Base-by-base conservation (phyloP, 345 rosid species). In the Hibiscus tridactylites region DNA sequence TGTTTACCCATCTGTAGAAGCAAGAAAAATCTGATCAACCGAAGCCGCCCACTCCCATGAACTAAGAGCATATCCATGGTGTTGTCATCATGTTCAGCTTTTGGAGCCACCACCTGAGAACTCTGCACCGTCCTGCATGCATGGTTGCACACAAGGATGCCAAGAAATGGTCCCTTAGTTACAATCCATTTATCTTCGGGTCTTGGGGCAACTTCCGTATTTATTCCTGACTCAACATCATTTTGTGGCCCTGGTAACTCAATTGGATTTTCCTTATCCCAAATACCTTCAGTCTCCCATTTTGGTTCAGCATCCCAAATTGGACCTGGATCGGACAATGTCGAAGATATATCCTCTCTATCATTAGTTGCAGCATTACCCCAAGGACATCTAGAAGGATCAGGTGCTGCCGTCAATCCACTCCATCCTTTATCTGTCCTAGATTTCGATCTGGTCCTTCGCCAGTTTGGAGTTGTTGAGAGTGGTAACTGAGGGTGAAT, bases 261-360 rank as follows among this genome's bases (percentile, higher is more conserved):
- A 63, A 95, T 92, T 29, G 92, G 88, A 74, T 88, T 87, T 73
- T 92, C 96, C 31, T 77, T 81, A 69, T 84, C 94, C 98, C 98
- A 95, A 73, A 82, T 82, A 73, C 89, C 84, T 54, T 90, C 97
- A 8, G 80, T 13, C 75, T 88, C 97, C 99, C 99, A 91, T 77
- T 85, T 95, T 17, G 99, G 99, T 79, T 84, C 99, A 35, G 97
- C 81, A 81, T 95, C 99, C 99, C 99, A 95, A 64, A 95, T 92
- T 9, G 98, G 97, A 81, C 99, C 98, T 28, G 94, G 98, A 81
- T 92, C 96, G 24, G 99, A 95, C 72, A 95, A 75, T 35, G 99
- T 92, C 15, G 99, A 95, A 49, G 99, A 95, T 56, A 88, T 88
- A 72, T 95, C 99, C 79, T 95, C 99, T 78, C 88, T 87, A 77